phyloP scores from a whole-genome alignment of 1,139 yeast species.

The Suhomyces yuchorum region DNA sequence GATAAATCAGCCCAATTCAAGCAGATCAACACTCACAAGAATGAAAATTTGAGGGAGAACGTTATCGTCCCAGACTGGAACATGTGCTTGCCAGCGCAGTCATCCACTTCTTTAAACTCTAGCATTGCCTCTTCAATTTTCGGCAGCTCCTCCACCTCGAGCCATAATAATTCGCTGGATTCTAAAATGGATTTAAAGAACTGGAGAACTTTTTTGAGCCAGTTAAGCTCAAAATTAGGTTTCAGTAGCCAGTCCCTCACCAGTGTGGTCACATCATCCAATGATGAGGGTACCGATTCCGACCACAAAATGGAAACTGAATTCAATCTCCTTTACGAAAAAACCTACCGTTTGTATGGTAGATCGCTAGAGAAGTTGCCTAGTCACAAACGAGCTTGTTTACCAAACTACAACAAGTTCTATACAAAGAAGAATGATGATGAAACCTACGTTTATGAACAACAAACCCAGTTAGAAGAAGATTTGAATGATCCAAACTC shows the following conservation, averaged over 20 bases:
- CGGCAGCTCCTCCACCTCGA: slow-evolving; percentile 31
- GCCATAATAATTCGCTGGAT: slow-evolving; percentile 23
- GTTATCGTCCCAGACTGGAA: slow-evolving; percentile 50
- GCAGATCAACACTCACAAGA: slow-evolving; percentile 49
- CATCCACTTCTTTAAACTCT: slow-evolving; percentile 17
- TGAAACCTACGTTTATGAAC: slow-evolving; percentile 20
- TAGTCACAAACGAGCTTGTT: slow-evolving; percentile 41
- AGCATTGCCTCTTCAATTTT: slow-evolving; percentile 19
- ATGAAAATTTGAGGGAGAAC: slow-evolving; percentile 46
- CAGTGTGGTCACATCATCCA: slow-evolving; percentile 24
- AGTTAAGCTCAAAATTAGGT: slow-evolving; percentile 42
- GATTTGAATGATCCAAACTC: slow-evolving; percentile 35
- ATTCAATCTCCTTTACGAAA: slow-evolving; percentile 39
- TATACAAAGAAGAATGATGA: slow-evolving; percentile 25
- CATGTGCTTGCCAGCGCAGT: slow-evolving; percentile 38
- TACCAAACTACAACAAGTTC: slow-evolving; percentile 43
- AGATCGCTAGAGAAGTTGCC: slow-evolving; percentile 43
- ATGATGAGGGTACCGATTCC: slow-evolving; percentile 16
- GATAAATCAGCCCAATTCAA: slow-evolving; percentile 44
- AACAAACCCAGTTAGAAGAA: slow-evolving; percentile 31
- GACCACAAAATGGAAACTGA: slow-evolving; percentile 37
- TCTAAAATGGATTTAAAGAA: slow-evolving; percentile 34
- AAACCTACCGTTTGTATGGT: slow-evolving; percentile 46
- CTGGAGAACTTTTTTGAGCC: slow-evolving; percentile 42
- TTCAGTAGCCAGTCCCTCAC: slow-evolving; percentile 37